phyloP scores from a whole-genome alignment of 768 basidiomycete species.

The Coprinopsis marcescibilis region DNA sequence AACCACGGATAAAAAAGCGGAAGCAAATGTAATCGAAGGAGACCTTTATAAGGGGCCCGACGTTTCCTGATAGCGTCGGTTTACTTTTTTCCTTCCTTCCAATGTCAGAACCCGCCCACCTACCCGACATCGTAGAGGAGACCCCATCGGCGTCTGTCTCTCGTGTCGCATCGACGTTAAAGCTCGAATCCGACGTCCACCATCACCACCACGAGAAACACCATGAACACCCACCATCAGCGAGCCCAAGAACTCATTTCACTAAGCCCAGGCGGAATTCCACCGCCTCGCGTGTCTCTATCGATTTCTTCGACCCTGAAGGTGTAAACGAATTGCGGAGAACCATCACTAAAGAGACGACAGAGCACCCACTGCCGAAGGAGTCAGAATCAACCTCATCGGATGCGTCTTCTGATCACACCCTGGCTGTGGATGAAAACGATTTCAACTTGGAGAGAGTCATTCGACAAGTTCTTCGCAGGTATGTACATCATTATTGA shows the following conservation, averaged over 20 bases:
- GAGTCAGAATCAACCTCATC: background rate
- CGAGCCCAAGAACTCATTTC: too few species aligned
- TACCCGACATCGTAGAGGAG: constrained; percentile 10
- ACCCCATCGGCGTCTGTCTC: constrained; percentile 4
- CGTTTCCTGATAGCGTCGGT: too few species aligned
- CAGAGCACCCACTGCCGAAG: background rate
- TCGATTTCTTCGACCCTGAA: constrained; percentile 52
- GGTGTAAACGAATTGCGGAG: constrained; percentile 40
- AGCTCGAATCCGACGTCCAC: background rate
- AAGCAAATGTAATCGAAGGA: too few species aligned
- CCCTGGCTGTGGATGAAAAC: constrained; percentile 16
- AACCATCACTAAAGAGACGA: constrained; percentile 29
- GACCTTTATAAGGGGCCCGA: too few species aligned
- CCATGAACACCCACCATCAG: constrained; percentile 17
- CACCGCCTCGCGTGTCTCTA: constrained; percentile 31
- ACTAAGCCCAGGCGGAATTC: constrained; percentile 12
- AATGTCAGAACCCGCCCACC: too few species aligned
- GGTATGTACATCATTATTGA: constrained; percentile 20
- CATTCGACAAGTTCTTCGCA: constrained; percentile 22
- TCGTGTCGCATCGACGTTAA: constrained; percentile 10
- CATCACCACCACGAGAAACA: background rate
- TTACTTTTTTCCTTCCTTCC: too few species aligned
- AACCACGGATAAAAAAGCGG: too few species aligned
- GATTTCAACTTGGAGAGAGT: constrained; percentile 35
- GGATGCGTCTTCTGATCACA: constrained; percentile 22